Evolutionary conservation across 768 basidiomycete genomes (phyloP).

Genomic region (Tricholoma terreum): DNA sequence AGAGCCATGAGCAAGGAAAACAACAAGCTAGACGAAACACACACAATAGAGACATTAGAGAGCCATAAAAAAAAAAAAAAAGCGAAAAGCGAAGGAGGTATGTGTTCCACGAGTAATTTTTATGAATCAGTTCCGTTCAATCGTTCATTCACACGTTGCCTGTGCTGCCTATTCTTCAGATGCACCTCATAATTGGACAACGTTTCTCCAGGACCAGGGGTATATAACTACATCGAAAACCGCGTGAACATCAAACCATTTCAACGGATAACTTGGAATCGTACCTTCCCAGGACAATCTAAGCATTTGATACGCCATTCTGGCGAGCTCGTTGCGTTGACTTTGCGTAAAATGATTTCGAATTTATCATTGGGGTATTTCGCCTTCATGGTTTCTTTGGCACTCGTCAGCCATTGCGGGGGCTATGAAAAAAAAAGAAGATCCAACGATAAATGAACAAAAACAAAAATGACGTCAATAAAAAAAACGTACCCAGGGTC

Average conservation of each 20-base stretch:
- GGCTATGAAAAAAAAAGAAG: slow-evolving; percentile 41
- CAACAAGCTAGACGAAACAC: slow-evolving; percentile 14
- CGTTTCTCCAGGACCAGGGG: slow-evolving; percentile 84
- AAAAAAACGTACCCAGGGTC: slow-evolving; percentile 13
- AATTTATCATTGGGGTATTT: slow-evolving; percentile 83
- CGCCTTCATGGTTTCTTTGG: slow-evolving; percentile 64
- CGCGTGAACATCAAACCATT: slow-evolving; percentile 1
- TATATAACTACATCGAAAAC: slow-evolving; percentile 62
- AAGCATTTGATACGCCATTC: slow-evolving; percentile 92
- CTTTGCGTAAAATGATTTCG: slow-evolving; percentile 66
- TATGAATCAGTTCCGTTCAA: slow-evolving; percentile 25
- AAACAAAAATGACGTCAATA: neutral
- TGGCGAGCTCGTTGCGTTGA: slow-evolving; percentile 47
- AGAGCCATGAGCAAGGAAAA: slow-evolving; percentile 22
- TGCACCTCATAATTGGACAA: slow-evolving; percentile 91
- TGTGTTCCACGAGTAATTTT: slow-evolving; percentile 8
- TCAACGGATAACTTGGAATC: slow-evolving; percentile 13
- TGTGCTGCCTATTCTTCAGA: slow-evolving; percentile 80
- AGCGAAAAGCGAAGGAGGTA: slow-evolving; percentile 6
- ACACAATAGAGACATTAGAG: slow-evolving; percentile 9
- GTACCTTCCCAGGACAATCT: slow-evolving; percentile 91
- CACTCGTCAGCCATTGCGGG: slow-evolving; percentile 68
- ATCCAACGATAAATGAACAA: neutral
- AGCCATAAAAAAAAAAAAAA: neutral
- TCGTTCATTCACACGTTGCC: slow-evolving; percentile 68